These are phyloP conservation scores for Areca catechu DNA, from an alignment of 176 grass and related monocot genomes.

Conservation along the genomic window DNA sequence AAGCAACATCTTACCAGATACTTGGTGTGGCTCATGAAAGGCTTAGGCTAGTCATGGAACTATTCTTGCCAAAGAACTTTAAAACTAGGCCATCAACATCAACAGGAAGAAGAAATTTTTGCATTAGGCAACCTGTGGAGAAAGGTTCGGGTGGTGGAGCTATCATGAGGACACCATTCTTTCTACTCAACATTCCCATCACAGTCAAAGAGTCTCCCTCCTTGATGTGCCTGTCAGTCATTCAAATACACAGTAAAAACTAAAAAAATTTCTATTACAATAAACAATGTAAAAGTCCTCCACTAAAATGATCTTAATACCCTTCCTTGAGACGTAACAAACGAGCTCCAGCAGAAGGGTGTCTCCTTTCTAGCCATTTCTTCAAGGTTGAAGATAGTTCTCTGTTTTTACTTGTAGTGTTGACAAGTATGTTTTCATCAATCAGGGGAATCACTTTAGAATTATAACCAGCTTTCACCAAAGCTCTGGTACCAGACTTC, in stretches of 20 bases:
- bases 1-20: no score
- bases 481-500: constrained; percentile 61
- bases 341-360: constrained; percentile 49
- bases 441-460: constrained; percentile 73
- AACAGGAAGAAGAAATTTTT: constrained; percentile 57
- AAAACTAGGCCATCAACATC: constrained; percentile 73
- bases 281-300: neutral
- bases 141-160: constrained; percentile 57
- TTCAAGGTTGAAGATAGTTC: constrained; percentile 75
- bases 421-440: constrained; percentile 62
- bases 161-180: constrained; percentile 49
- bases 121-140: constrained; percentile 51
- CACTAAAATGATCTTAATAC: constrained; percentile 25
- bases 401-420: constrained; percentile 48
- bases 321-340: constrained; percentile 76
- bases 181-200: constrained; percentile 76
- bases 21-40: constrained; percentile 18
- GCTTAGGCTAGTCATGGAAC: constrained; percentile 36
- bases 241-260: constrained; percentile 13
- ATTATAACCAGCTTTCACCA: constrained; percentile 73
- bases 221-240: constrained; percentile 47
- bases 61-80: constrained; percentile 37
- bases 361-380: constrained; percentile 79
- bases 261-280: neutral
- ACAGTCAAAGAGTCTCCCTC: constrained; percentile 71